Conservation (phyloP, 208 protist genomes). For the Trypanosoma avium region DNA sequence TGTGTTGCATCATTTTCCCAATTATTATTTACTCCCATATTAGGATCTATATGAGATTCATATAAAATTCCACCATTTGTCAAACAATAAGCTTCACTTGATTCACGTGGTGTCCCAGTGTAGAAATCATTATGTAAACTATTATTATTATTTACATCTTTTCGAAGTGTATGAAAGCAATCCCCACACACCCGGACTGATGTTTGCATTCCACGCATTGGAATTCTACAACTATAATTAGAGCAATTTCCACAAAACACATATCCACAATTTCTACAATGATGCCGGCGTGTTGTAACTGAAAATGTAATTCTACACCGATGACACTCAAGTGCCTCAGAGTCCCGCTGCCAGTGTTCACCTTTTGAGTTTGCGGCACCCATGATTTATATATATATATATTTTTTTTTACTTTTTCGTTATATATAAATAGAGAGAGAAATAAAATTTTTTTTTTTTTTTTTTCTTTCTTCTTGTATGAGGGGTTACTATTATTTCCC, state of each 20-base stretch:
- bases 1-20: neutral
- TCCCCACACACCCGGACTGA: constrained; percentile 72
- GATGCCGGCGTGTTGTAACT: constrained; percentile 81
- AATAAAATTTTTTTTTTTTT: neutral
- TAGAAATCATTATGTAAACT: neutral
- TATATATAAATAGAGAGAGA: neutral
- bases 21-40: too few species aligned
- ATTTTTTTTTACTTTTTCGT: constrained; percentile 9
- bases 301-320: constrained; percentile 72
- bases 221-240: constrained; percentile 44
- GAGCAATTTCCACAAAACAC: constrained; percentile 92
- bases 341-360: constrained; percentile 85
- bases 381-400: constrained; percentile 26
- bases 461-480: neutral
- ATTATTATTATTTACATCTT: neutral
- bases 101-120: too few species aligned
- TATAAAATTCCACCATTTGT: too few species aligned
- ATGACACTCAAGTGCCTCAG: constrained; percentile 75
- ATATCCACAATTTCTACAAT: constrained; percentile 93
- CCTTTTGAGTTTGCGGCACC: constrained; percentile 59
- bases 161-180: constrained; percentile 55
- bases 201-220: constrained; percentile 42
- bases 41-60: too few species aligned
- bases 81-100: neutral
- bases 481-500: neutral